Conservation (phyloP, 2,329 filamentous ascomycete species). For the Apiospora marii region DNA sequence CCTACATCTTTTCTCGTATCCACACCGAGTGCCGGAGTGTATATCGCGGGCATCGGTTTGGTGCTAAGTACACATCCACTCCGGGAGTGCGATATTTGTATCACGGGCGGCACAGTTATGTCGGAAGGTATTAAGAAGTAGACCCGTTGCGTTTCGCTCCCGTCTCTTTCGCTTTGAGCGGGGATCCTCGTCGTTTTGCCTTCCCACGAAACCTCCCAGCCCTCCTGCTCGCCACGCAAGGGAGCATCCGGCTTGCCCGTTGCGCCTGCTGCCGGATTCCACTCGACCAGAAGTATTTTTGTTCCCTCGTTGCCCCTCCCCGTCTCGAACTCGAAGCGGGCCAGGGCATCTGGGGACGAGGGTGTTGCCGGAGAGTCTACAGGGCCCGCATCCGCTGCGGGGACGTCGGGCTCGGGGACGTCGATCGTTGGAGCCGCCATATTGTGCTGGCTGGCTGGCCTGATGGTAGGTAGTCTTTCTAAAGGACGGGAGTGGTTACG, state of each 20-base stretch:
- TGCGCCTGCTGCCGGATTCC: slow-evolving; percentile 60
- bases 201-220: slow-evolving; percentile 85
- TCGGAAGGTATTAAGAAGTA: slow-evolving; percentile 84
- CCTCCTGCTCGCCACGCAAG: slow-evolving; percentile 33
- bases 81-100: slow-evolving; percentile 66
- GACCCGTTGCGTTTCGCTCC: slow-evolving; percentile 64
- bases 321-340: slow-evolving; percentile 86
- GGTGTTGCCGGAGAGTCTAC: slow-evolving; percentile 27
- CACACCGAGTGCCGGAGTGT: slow-evolving; percentile 76
- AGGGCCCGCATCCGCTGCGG: neutral
- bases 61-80: slow-evolving; percentile 58
- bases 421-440: slow-evolving; percentile 21
- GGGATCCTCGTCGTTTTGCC: slow-evolving; percentile 75
- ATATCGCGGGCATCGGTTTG: slow-evolving; percentile 87
- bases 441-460: neutral
- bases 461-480: neutral
- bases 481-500: slow-evolving; percentile 3
- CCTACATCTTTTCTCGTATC: slow-evolving; percentile 69
- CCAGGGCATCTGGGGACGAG: slow-evolving; percentile 60
- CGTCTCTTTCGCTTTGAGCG: slow-evolving; percentile 55
- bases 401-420: neutral
- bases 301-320: slow-evolving; percentile 79
- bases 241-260: slow-evolving; percentile 46
- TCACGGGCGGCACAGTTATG: slow-evolving; percentile 73
- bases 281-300: slow-evolving; percentile 93